Percentiles rank a stretch among this genome's conserved stretches.
Conservation (phyloP, 2,329 filamentous ascomycete genomes). For the Metarhizium rileyi region DNA sequence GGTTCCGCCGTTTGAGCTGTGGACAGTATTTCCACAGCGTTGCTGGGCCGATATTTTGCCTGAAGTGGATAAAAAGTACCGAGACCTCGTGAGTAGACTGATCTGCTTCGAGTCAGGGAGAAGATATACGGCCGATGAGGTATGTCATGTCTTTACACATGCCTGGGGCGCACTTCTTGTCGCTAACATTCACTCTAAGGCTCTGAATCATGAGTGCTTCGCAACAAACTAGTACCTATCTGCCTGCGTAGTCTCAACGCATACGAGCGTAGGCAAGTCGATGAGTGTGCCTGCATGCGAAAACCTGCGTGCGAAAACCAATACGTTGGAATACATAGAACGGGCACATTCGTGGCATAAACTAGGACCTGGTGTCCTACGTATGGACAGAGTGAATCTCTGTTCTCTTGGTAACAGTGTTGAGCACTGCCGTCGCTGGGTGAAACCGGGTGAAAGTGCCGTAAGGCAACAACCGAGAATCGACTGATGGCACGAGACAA, state of each 20-base stretch:
- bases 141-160: constrained; percentile 13
- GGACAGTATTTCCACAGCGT: constrained; percentile 59
- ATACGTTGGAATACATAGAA: too few relatives aligned
- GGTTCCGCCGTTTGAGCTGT: constrained; percentile 83
- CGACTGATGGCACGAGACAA: too few relatives aligned
- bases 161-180: too few relatives aligned
- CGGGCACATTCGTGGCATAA: too few relatives aligned
- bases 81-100: constrained; percentile 56
- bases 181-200: not conserved
- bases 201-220: not conserved
- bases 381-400: too few relatives aligned
- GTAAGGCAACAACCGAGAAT: too few relatives aligned
- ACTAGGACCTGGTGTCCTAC: too few relatives aligned
- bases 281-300: not conserved
- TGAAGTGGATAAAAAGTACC: constrained; percentile 44
- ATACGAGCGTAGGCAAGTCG: not conserved
- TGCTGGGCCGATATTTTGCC: constrained; percentile 64
- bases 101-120: constrained; percentile 60
- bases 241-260: not conserved
- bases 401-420: too few relatives aligned
- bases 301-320: too few relatives aligned
- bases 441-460: too few relatives aligned
- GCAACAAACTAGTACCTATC: not conserved
- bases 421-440: too few relatives aligned
- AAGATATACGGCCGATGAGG: constrained; percentile 53